A percentile compares a stretch with the other conserved stretches of the same genome.
phyloP scores from a whole-genome alignment of 106 monocot genomes.

The Phalaenopsis equestris region DNA sequence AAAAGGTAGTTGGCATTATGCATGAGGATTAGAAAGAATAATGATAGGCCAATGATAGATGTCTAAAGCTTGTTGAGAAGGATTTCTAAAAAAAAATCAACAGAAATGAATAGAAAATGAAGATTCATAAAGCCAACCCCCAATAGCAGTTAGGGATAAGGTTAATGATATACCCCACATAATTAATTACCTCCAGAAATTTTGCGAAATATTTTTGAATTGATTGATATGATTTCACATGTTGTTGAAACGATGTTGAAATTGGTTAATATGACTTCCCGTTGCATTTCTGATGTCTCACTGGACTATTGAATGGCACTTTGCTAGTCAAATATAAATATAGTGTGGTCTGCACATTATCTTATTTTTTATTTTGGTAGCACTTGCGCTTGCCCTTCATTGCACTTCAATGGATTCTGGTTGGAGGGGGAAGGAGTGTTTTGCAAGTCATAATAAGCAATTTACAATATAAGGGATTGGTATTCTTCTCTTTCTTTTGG shows the following conservation, averaged over 20 bases:
- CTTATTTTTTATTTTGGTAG: slow-evolving; percentile 2
- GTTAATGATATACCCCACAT: background rate
- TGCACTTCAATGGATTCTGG: background rate
- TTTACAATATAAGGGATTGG: background rate
- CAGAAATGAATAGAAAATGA: background rate
- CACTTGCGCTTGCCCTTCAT: background rate
- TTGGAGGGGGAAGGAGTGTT: background rate
- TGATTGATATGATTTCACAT: background rate
- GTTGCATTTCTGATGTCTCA: background rate
- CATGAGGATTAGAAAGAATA: background rate
- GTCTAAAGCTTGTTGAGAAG: background rate
- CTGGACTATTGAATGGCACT: background rate
- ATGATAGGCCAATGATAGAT: background rate
- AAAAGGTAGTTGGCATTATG: background rate
- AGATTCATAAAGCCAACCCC: background rate
- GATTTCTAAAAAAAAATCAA: background rate
- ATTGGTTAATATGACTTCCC: background rate
- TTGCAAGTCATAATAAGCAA: background rate
- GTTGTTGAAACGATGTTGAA: background rate
- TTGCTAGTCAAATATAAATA: background rate
- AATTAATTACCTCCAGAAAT: background rate
- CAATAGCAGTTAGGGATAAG: background rate
- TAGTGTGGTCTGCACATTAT: background rate
- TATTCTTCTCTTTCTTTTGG: background rate
- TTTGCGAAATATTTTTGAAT: background rate